These are phyloP conservation scores for Uronychia setigera DNA, from an alignment of 73 alveolate genomes.

Conservation along the genomic window DNA sequence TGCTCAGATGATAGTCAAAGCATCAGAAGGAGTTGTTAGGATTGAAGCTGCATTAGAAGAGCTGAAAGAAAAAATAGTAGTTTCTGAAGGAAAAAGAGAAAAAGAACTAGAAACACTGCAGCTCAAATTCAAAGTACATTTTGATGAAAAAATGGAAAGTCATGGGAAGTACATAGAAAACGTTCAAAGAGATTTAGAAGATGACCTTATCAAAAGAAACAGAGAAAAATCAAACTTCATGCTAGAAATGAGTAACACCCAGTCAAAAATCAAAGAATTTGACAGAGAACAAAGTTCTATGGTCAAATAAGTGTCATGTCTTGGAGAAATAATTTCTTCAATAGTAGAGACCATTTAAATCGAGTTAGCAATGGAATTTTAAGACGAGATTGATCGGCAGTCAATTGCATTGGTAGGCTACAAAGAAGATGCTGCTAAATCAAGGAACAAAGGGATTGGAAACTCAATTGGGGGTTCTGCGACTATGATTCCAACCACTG, in stretches of 20 bases:
- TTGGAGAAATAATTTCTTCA: conserved; percentile 28
- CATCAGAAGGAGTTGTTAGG: conserved; percentile 15
- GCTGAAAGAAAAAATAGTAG: background rate
- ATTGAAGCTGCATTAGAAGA: background rate
- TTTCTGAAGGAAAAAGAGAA: background rate
- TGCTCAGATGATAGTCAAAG: conserved; percentile 14
- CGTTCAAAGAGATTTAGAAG: conserved; percentile 55
- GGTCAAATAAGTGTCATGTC: background rate
- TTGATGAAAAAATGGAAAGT: background rate
- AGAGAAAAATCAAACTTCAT: conserved; percentile 52
- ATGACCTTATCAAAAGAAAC: conserved; percentile 39
- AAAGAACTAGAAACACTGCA: background rate
- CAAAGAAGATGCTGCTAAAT: conserved; percentile 17
- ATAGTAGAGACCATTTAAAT: conserved; percentile 14
- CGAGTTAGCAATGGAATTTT: conserved; percentile 1
- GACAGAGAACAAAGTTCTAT: background rate
- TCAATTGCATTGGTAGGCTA: conserved; percentile 46
- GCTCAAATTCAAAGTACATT: background rate
- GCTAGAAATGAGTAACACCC: background rate
- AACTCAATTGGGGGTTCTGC: background rate
- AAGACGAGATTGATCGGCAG: conserved; percentile 55
- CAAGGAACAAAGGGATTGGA: background rate
- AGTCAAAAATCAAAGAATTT: background rate
- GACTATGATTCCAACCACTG: no score
- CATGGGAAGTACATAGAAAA: conserved; percentile 10